Percentiles rank a stretch among this genome's conserved stretches.
phyloP scores from a whole-genome alignment of 148 eudicot species.

The Oxyria digyna region DNA sequence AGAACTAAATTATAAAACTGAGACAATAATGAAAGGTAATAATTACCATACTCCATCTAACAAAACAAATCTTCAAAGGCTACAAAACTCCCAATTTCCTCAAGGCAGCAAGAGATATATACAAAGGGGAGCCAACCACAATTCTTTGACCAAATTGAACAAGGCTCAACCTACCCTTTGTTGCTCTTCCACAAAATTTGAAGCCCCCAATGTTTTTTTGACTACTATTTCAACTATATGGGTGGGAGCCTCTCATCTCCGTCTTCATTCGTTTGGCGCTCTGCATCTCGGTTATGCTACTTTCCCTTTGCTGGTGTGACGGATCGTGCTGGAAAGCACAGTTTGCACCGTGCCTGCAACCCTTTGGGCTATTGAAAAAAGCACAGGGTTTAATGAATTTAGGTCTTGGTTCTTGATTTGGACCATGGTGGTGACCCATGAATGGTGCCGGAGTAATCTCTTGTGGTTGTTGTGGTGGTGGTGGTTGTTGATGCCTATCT shows the following conservation, averaged over 20 bases:
- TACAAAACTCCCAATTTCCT: neutral
- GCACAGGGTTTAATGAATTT: slow-evolving; percentile 57
- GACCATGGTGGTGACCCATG: slow-evolving; percentile 17
- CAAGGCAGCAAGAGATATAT: neutral
- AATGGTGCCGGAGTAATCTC: slow-evolving; percentile 23
- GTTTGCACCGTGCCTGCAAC: slow-evolving; percentile 58
- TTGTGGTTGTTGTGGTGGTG: too few species aligned
- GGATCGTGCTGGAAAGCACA: slow-evolving; percentile 56
- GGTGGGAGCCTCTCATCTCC: slow-evolving; percentile 48
- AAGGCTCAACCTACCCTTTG: too few species aligned
- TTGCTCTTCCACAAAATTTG: neutral
- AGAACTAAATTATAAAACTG: neutral
- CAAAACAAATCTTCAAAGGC: neutral
- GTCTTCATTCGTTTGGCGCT: slow-evolving; percentile 72
- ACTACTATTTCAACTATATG: slow-evolving; percentile 5
- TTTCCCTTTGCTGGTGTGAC: slow-evolving; percentile 24
- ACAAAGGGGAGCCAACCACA: neutral
- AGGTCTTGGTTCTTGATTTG: slow-evolving; percentile 19
- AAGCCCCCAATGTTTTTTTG: neutral
- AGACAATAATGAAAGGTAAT: neutral
- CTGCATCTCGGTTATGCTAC: slow-evolving; percentile 41
- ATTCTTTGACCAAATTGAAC: too few species aligned
- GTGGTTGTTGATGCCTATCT: slow-evolving; percentile 17
- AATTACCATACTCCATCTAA: neutral
- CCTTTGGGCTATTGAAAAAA: slow-evolving; percentile 52